These are phyloP conservation scores for Diaporthe citrichinensis DNA, from an alignment of 2,329 filamentous ascomycete genomes.

Conservation along the genomic window DNA sequence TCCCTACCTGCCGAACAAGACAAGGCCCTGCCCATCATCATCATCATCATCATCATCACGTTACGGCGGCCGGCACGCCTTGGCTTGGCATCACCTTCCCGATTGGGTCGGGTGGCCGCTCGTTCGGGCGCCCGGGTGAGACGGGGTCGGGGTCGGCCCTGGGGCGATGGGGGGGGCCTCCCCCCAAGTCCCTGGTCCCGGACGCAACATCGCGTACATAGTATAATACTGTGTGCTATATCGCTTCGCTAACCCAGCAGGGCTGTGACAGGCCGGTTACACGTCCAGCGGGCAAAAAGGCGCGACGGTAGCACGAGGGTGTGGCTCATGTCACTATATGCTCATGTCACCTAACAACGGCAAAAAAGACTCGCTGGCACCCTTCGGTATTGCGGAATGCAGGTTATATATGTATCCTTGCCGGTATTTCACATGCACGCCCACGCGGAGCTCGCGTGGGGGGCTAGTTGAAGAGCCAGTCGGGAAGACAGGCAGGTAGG, in stretches of 20 bases:
- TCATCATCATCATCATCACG: constrained; percentile 19
- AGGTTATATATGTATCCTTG: constrained; percentile 11
- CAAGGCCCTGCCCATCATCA: background rate
- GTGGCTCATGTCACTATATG: constrained; percentile 23
- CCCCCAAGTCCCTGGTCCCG: constrained; percentile 5
- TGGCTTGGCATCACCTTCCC: constrained; percentile 23
- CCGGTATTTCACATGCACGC: constrained; percentile 8
- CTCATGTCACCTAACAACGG: constrained; percentile 20
- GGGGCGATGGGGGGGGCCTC: background rate
- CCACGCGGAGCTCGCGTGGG: constrained; percentile 13
- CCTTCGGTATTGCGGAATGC: constrained; percentile 25
- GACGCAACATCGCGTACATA: background rate
- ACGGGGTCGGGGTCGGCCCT: background rate
- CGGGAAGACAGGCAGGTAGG: background rate
- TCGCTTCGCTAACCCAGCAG: constrained; percentile 21
- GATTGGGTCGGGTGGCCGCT: background rate
- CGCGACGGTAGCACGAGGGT: background rate
- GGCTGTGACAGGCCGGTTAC: constrained; percentile 15
- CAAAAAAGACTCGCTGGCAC: constrained; percentile 11
- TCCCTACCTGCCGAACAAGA: background rate
- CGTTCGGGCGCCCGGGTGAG: background rate
- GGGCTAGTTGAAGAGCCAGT: constrained; percentile 1
- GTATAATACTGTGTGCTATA: background rate
- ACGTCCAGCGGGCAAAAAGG: background rate
- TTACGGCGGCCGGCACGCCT: constrained; percentile 5